Conservation (phyloP, 192 early-diverging fungal species). For the Coemansia reversa region DNA sequence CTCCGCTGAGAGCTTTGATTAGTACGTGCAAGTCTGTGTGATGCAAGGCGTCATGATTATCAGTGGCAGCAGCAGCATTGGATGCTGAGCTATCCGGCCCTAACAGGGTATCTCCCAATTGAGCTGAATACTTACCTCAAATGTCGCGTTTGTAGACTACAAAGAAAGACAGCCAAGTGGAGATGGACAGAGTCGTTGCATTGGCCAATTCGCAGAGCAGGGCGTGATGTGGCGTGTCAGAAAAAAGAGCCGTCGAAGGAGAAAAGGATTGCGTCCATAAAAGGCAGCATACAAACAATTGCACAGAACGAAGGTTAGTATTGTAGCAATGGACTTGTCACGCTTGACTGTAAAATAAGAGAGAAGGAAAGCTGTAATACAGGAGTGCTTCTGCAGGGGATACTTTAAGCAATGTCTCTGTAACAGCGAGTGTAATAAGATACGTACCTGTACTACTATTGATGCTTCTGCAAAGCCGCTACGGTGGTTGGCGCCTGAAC, state of each 20-base stretch:
- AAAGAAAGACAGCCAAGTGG: too few relatives aligned
- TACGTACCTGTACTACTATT: slow-evolving; percentile 41
- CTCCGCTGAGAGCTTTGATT: neutral
- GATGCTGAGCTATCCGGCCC: neutral
- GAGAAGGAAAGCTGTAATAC: too few relatives aligned
- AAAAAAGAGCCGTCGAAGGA: neutral
- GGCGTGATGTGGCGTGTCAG: neutral
- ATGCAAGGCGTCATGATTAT: too few relatives aligned
- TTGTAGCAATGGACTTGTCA: neutral
- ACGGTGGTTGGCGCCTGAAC: neutral
- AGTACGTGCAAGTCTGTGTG: neutral
- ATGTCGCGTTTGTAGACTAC: slow-evolving; percentile 48
- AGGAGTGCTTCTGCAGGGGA: neutral
- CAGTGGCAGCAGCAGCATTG: neutral
- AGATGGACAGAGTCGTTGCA: neutral
- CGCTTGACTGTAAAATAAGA: neutral
- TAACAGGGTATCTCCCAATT: neutral
- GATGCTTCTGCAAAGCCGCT: slow-evolving; percentile 24
- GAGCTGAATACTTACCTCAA: slow-evolving; percentile 33
- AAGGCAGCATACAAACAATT: neutral
- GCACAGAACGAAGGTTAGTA: slow-evolving; percentile 14
- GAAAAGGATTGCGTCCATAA: neutral
- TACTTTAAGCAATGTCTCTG: neutral
- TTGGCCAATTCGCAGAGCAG: neutral
- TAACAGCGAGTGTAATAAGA: neutral